A percentile compares a stretch with the other conserved stretches of the same genome.
Conservation (phyloP, 495 filamentous ascomycete genomes). For the Parmelia sp. region DNA sequence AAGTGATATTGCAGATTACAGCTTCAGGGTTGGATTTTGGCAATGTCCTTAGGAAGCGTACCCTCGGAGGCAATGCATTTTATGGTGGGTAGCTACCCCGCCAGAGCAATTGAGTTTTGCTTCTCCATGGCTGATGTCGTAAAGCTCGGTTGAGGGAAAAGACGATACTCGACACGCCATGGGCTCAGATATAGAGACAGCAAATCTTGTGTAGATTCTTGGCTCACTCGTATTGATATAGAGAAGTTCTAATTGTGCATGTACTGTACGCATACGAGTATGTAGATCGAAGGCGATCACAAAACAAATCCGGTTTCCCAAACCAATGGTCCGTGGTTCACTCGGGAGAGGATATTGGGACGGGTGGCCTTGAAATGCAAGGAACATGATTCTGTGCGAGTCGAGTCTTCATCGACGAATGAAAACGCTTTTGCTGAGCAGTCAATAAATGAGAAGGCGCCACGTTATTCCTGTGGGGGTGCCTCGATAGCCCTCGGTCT, state of each 20-base stretch:
- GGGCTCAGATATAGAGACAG: background rate
- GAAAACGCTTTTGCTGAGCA: background rate
- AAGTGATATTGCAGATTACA: background rate
- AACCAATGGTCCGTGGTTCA: too few relatives aligned
- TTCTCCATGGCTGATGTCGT: background rate
- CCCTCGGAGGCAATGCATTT: background rate
- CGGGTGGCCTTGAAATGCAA: too few relatives aligned
- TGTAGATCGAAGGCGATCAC: too few relatives aligned
- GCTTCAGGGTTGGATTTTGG: too few relatives aligned
- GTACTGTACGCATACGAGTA: too few relatives aligned
- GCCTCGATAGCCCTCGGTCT: background rate
- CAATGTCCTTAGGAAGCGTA: background rate
- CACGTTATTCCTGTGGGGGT: background rate
- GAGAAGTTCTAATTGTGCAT: too few relatives aligned
- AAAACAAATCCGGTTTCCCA: too few relatives aligned
- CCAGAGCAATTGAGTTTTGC: background rate
- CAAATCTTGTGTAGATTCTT: background rate
- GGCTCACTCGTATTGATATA: too few relatives aligned
- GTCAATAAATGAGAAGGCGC: background rate
- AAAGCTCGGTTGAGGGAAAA: constrained; percentile 6
- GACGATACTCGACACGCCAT: background rate
- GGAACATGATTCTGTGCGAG: background rate
- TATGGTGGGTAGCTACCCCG: background rate
- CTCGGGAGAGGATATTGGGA: too few relatives aligned
- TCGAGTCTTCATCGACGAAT: background rate